Conservation (phyloP, 441 rosid genomes). For the Dalechampia spathulata region DNA sequence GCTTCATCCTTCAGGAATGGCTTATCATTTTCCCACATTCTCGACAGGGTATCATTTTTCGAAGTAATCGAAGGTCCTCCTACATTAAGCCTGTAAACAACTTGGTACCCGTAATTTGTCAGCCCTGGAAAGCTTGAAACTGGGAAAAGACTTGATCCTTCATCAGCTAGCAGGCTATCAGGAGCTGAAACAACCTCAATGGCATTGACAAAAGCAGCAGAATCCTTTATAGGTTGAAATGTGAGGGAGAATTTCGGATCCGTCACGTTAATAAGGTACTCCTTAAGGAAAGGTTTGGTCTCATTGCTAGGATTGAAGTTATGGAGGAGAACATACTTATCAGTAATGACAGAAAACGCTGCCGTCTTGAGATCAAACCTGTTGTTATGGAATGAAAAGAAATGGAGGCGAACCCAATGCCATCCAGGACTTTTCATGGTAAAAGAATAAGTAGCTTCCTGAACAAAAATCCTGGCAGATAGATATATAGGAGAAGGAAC, state of each 20-base stretch:
- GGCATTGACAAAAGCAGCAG: constrained; percentile 74
- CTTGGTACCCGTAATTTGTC: constrained; percentile 37
- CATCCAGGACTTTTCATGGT: constrained; percentile 48
- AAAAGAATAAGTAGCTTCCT: constrained; percentile 51
- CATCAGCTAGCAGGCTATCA: constrained; percentile 37
- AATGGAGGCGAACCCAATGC: constrained; percentile 78
- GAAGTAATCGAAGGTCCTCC: constrained; percentile 64
- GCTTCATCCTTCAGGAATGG: constrained; percentile 38
- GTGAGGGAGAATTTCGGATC: constrained; percentile 40
- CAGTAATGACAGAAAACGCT: constrained; percentile 44
- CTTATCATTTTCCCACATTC: constrained; percentile 58
- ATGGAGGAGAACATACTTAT: constrained; percentile 53
- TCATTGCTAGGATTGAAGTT: constrained; percentile 36
- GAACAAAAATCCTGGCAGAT: constrained; percentile 53
- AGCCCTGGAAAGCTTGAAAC: constrained; percentile 35
- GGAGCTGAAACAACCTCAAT: constrained; percentile 86
- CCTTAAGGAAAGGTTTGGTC: constrained; percentile 36
- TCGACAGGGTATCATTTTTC: constrained; percentile 55
- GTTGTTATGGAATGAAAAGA: constrained; percentile 38
- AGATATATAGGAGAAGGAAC: constrained; percentile 56
- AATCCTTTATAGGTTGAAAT: constrained; percentile 51
- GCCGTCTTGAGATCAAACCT: constrained; percentile 45
- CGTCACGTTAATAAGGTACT: constrained; percentile 47
- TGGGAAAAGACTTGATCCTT: constrained; percentile 54
- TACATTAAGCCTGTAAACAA: constrained; percentile 56